These are phyloP conservation scores for Auricularia sp. DNA, from an alignment of 768 basidiomycete genomes.

Conservation along the genomic window DNA sequence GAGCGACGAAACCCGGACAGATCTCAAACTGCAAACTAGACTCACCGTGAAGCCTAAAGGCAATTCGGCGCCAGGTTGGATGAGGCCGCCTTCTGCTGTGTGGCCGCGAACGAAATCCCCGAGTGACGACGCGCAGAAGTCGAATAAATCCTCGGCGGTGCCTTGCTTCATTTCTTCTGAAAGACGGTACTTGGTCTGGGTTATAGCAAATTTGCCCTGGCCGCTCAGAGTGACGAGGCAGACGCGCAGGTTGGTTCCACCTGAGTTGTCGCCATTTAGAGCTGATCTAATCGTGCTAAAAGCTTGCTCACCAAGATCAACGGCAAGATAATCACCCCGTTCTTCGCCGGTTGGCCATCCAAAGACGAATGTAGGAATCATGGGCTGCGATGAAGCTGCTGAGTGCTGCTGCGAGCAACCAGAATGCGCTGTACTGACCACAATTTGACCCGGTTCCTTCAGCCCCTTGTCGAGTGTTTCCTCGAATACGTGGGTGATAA, in stretches of 20 bases:
- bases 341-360: constrained; percentile 90
- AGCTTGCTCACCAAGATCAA: constrained; percentile 64
- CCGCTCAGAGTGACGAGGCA: constrained; percentile 91
- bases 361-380: constrained; percentile 97
- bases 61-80: constrained; percentile 33
- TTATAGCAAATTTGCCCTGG: constrained; percentile 93
- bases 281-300: background rate
- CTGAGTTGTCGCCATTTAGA: constrained; percentile 26
- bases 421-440: constrained; percentile 48
- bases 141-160: constrained; percentile 91
- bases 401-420: constrained; percentile 4
- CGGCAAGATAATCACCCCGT: constrained; percentile 78
- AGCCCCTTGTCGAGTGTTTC: constrained; percentile 85
- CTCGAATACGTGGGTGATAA: constrained; percentile 94
- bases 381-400: constrained; percentile 42
- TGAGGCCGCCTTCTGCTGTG: constrained; percentile 47
- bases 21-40: constrained; percentile 8
- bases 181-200: constrained; percentile 93
- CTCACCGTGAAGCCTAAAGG: constrained; percentile 91
- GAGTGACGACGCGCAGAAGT: constrained; percentile 96
- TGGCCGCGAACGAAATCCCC: constrained; percentile 60
- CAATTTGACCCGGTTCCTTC: constrained; percentile 69
- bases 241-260: constrained; percentile 96
- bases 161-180: constrained; percentile 97
- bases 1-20: too few relatives aligned